Conservation (phyloP, 495 filamentous ascomycete genomes). For the Daldinia vernicosa region DNA sequence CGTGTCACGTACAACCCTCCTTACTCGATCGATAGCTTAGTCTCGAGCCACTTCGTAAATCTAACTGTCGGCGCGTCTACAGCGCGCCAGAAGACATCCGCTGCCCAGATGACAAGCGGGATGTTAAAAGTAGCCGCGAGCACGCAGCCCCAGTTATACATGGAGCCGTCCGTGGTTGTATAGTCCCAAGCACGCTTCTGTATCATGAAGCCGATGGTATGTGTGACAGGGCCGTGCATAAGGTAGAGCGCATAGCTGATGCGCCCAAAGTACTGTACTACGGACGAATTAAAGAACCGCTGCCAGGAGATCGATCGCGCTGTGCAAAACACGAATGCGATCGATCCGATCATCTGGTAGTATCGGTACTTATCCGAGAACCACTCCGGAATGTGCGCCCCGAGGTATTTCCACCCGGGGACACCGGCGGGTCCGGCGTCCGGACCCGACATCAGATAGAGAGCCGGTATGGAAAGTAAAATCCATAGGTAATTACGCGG, state of each 20-base stretch:
- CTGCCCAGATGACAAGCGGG: slow-evolving; percentile 53
- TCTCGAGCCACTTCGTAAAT: slow-evolving; percentile 57
- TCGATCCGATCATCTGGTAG: slow-evolving; percentile 53
- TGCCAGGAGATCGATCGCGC: slow-evolving; percentile 49
- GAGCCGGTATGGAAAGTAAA: slow-evolving; percentile 42
- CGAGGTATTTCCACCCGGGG: slow-evolving; percentile 54
- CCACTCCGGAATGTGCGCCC: slow-evolving; percentile 49
- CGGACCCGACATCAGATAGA: slow-evolving; percentile 56
- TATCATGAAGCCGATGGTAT: slow-evolving; percentile 54
- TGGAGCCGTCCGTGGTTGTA: slow-evolving; percentile 47
- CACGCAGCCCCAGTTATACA: slow-evolving; percentile 48
- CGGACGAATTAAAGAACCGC: slow-evolving; percentile 46
- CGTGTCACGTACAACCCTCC: background rate
- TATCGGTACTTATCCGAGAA: slow-evolving; percentile 55
- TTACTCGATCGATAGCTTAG: slow-evolving; percentile 31
- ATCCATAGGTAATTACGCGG: slow-evolving; percentile 37
- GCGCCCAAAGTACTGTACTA: slow-evolving; percentile 58
- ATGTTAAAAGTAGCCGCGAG: slow-evolving; percentile 50
- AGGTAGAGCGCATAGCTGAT: slow-evolving; percentile 63
- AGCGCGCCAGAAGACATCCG: slow-evolving; percentile 57
- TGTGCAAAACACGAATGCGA: slow-evolving; percentile 52
- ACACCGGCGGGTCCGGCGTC: slow-evolving; percentile 49
- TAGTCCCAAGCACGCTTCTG: slow-evolving; percentile 47
- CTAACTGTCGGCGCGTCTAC: slow-evolving; percentile 57
- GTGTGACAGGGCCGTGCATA: slow-evolving; percentile 61